Evolutionary conservation across 1,139 yeast genomes (phyloP), one percentile per base, ranked within the genome.

Genomic region (Pichia sp.): DNA sequence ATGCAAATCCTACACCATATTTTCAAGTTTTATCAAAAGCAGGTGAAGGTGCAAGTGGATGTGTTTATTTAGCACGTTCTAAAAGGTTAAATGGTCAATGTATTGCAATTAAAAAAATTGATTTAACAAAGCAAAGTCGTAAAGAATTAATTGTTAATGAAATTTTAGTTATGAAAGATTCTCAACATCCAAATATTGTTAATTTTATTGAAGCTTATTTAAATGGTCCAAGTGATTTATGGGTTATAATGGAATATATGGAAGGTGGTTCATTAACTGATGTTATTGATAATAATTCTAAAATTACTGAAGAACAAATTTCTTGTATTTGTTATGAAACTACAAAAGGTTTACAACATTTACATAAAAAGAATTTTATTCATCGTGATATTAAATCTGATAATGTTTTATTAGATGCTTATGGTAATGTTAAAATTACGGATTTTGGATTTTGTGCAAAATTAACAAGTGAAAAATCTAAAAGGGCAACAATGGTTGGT

Each of bases 11-110:
- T 18, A 75, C 86, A 6, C 85, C 89, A 34, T 75, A 82, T 51
- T 94, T 88, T 69, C 86, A 84, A 62, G 86, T 88, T 69, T 76
- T 92, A 58, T 94, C 87, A 66, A 89, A 89, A 63, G 96, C 97
- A 3, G 99, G 99, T n/a, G 98, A 94, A 70, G 99, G 99, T 60
- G 99, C 98, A 0, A 82, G 92, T 53, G 99, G 99, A 25, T 86
- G 92, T 1, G 99, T 94, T 28, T 94, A 87, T 62, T 76, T 92
- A 48, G 98, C 97, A 0, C 80, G 82, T 59, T 79, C 88, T 37
- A 68, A 81, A 52, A 69, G 74, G 50, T 53, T 80, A 68, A 65
- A 70, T 34, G 76, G 75, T 31, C 67, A 68, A 52, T 73, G 72
- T 54, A 86, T 84, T 44, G 99, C 99, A 9, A 88, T 92, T 56